A percentile compares a stretch with the other conserved stretches of the same genome.
Evolutionary conservation across 768 basidiomycete species (phyloP).

Genomic region (Lactarius sanguifluus): DNA sequence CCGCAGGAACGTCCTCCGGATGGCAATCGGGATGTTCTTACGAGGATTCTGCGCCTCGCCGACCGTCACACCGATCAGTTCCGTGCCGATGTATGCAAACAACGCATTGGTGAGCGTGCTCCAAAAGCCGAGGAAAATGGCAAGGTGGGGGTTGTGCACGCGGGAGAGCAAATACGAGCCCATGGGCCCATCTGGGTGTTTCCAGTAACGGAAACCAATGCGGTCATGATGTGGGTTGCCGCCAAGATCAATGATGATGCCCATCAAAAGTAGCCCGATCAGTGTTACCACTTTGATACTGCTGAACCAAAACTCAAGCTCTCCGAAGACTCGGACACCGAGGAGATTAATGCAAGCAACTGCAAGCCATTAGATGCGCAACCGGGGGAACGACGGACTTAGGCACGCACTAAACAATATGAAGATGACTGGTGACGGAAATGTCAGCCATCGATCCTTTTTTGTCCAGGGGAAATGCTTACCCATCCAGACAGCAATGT

Average conservation of each 20-base stretch:
- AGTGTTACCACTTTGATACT: constrained; percentile 60
- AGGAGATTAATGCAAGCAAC: constrained; percentile 58
- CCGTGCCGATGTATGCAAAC: constrained; percentile 71
- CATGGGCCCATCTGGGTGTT: constrained; percentile 58
- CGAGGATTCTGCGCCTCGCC: constrained; percentile 67
- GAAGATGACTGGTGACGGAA: constrained; percentile 47
- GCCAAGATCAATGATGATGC: constrained; percentile 45
- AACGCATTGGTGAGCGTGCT: constrained; percentile 65
- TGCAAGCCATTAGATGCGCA: constrained; percentile 30
- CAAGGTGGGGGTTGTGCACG: constrained; percentile 49
- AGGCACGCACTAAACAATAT: constrained; percentile 51
- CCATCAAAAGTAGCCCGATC: constrained; percentile 50
- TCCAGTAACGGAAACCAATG: constrained; percentile 41
- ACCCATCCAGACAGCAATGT: constrained; percentile 61
- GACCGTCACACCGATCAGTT: constrained; percentile 69
- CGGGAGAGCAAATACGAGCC: constrained; percentile 49
- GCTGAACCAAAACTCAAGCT: constrained; percentile 74
- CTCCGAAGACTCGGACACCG: constrained; percentile 66
- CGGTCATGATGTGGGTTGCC: constrained; percentile 40
- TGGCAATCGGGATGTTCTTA: constrained; percentile 71
- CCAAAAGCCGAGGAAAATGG: constrained; percentile 72
- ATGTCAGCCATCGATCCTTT: constrained; percentile 2
- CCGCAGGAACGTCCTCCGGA: constrained; percentile 61
- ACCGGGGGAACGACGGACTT: not conserved
- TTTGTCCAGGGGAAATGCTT: constrained; percentile 30